These are phyloP conservation scores for Rhynchospora tenuis DNA, from an alignment of 176 grass and related monocot genomes.

Conservation along the genomic window DNA sequence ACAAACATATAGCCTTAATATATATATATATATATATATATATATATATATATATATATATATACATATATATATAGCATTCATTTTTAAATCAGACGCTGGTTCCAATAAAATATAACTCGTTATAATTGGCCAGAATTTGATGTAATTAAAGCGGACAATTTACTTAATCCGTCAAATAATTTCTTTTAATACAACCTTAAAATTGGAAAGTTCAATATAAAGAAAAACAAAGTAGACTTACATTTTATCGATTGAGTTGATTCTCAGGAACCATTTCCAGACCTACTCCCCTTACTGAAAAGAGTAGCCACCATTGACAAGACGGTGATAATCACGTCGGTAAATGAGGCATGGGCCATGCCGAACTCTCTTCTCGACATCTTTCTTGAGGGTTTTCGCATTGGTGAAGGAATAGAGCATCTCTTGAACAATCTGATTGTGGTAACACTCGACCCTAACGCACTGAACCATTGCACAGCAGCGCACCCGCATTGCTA, in stretches of 20 bases:
- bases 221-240: not conserved
- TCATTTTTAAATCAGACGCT: too few species aligned
- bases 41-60: too few species aligned
- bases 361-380: constrained; percentile 53
- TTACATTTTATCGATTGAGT: not conserved
- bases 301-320: constrained; percentile 39
- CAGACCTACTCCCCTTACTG: constrained; percentile 22
- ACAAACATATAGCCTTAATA: too few species aligned
- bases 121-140: too few species aligned
- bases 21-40: too few species aligned
- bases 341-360: constrained; percentile 58
- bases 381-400: constrained; percentile 79
- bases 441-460: constrained; percentile 57
- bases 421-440: constrained; percentile 52
- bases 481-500: constrained; percentile 56
- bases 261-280: constrained; percentile 24
- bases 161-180: too few species aligned
- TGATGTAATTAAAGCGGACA: too few species aligned
- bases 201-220: not conserved
- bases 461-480: constrained; percentile 40
- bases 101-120: too few species aligned
- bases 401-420: constrained; percentile 44
- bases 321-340: constrained; percentile 72
- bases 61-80: too few species aligned
- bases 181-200: too few species aligned